Percentiles rank a stretch among this genome's conserved stretches.
Conservation (phyloP, 2,329 filamentous ascomycete species). For the Ceratocystis smalleyi region DNA sequence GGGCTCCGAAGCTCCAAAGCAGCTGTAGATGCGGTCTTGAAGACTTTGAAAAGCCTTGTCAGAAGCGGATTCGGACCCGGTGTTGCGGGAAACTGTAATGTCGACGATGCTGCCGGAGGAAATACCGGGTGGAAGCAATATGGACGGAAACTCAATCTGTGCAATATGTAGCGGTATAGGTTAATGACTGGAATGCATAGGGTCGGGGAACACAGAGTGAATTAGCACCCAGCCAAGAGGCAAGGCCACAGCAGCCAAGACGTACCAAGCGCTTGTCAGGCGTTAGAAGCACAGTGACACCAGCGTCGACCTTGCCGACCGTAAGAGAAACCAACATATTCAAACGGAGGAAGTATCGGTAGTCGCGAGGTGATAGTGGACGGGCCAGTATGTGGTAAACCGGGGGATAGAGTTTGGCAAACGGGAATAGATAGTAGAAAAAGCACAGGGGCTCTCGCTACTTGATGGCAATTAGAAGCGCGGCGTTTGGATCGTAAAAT, state of each 20-base stretch:
- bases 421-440: no score
- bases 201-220: background rate
- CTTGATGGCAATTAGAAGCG: no score
- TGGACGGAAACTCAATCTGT: constrained; percentile 96
- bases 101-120: constrained; percentile 94
- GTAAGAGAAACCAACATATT: constrained; percentile 90
- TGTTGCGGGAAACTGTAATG: constrained; percentile 85
- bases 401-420: background rate
- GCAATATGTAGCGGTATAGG: background rate
- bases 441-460: no score
- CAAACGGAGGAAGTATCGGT: no score
- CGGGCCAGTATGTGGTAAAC: no score
- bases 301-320: constrained; percentile 97
- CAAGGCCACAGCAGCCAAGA: constrained; percentile 15
- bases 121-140: constrained; percentile 88
- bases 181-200: constrained; percentile 19
- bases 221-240: background rate
- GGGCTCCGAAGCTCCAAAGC: constrained; percentile 71
- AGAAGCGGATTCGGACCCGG: constrained; percentile 57
- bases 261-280: constrained; percentile 90
- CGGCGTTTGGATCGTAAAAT: no score
- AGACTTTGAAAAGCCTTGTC: constrained; percentile 64
- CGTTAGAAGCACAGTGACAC: constrained; percentile 89
- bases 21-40: constrained; percentile 75
- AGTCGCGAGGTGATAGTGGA: background rate